Percentiles rank a stretch among this genome's conserved stretches.
phyloP scores from a whole-genome alignment of 179 eudicot species.

The Silene vulgaris region DNA sequence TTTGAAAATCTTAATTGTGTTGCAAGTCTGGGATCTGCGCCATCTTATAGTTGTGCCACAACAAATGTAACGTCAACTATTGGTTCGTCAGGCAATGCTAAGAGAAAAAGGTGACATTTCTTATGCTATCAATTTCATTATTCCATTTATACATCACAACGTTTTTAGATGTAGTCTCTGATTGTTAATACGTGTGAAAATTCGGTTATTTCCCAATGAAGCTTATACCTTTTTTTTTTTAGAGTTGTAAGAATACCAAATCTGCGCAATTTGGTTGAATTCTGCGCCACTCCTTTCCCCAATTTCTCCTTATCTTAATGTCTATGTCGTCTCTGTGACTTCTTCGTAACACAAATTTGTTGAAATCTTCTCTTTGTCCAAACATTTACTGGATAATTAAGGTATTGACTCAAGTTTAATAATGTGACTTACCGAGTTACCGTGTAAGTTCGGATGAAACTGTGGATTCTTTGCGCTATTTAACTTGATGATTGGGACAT shows the following conservation, averaged over 20 bases:
- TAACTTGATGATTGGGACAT: constrained; percentile 1
- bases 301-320: neutral
- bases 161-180: neutral
- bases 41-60: constrained; percentile 18
- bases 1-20: constrained; percentile 42
- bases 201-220: too few species aligned
- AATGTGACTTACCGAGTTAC: neutral
- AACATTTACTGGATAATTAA: neutral
- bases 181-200: neutral
- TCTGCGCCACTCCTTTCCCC: neutral
- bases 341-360: neutral
- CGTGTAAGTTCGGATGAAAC: neutral
- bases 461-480: neutral
- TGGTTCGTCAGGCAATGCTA: constrained; percentile 43
- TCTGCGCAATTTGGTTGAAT: neutral
- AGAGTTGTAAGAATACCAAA: neutral
- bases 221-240: too few species aligned
- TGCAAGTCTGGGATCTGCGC: constrained; percentile 43
- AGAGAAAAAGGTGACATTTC: constrained; percentile 54
- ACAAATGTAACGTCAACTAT: constrained; percentile 21
- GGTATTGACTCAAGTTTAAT: neutral
- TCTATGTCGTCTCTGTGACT: neutral
- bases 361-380: constrained; percentile 1
- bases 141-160: neutral
- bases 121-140: neutral